phyloP scores from a whole-genome alignment of 2,329 filamentous ascomycete species.

The Daldinia sp. region DNA sequence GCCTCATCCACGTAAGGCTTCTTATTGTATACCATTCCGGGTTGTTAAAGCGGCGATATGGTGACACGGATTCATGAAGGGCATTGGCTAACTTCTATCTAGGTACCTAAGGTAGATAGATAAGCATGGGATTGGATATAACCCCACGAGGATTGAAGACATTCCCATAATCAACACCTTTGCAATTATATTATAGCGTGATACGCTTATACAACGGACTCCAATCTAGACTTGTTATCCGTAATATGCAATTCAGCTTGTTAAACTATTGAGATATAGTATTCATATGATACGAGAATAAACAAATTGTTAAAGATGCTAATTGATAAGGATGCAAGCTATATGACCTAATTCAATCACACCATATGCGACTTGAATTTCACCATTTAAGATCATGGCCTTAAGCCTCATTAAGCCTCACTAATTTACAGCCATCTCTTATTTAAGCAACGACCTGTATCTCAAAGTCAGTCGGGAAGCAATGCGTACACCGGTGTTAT shows the following conservation, averaged over 20 bases:
- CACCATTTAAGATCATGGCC: constrained; percentile 7
- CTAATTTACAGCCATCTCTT: neutral
- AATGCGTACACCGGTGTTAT: neutral
- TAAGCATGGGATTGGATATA: neutral
- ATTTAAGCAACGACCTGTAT: neutral
- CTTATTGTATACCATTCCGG: neutral
- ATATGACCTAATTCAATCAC: constrained; percentile 24
- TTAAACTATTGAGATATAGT: neutral
- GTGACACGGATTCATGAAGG: neutral
- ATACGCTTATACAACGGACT: neutral
- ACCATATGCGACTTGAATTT: constrained; percentile 17
- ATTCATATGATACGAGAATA: neutral
- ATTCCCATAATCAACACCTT: neutral
- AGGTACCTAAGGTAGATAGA: neutral
- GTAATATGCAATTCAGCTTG: neutral
- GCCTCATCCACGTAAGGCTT: neutral
- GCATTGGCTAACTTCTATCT: neutral
- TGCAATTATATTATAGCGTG: neutral
- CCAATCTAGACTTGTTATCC: neutral
- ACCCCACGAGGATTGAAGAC: neutral
- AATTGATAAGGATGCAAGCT: neutral
- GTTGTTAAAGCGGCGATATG: neutral
- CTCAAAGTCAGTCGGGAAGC: neutral
- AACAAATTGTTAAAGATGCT: neutral
- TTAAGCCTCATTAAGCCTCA: constrained; percentile 4